Base-by-base conservation (phyloP, 2,329 filamentous ascomycete species). In the Nemania abortiva region DNA sequence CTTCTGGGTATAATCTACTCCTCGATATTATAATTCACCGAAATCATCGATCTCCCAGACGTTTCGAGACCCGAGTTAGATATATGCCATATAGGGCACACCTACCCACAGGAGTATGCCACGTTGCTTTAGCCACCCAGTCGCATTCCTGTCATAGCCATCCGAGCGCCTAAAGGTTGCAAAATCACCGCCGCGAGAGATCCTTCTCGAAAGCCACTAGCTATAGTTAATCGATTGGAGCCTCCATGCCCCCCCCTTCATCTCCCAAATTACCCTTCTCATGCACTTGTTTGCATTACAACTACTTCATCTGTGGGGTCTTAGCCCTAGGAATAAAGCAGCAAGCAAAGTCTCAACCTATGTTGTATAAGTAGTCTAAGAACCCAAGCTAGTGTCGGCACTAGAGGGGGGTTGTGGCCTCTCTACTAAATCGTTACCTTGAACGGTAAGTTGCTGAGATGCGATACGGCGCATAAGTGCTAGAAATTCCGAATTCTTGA, bases 401-500 rank as follows among this genome's bases (percentile, higher is more conserved):
- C 11, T 13, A 31, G 29, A 15, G n/a, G 47, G 27, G 24, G 65
- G 24, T 18, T 58, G 47, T 9, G 61, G 24, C 9, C 65, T 53
- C 29, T 78, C 85, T 54, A 91, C 88, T 75, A 92, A 84, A 74
- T 89, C 87, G 77, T 93, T 90, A 49, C 90, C 92, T 72, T 92
- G 86, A 45, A 96, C 89, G 57, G 87, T 87, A 15, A 94, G 89
- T 81, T 96, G 90, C 64, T 87, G 85, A 76, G 93, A 89, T 60
- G 91, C 87, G 63, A 96, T 87, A 68, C 88, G 87, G 31, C 91
- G 88, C 93, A 97, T 96, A 54, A 97, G 82, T 3, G 87, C 85
- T 0, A 95, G 81, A 76, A 97, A 97, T 67, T 88, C 88, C 73
- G 92, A 95, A 76, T 94, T 89, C 74, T 90, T 88, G 79, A 96